Evolutionary conservation across 176 grass and related monocot species (phyloP).

Genomic region (Musa troglodytarum): DNA sequence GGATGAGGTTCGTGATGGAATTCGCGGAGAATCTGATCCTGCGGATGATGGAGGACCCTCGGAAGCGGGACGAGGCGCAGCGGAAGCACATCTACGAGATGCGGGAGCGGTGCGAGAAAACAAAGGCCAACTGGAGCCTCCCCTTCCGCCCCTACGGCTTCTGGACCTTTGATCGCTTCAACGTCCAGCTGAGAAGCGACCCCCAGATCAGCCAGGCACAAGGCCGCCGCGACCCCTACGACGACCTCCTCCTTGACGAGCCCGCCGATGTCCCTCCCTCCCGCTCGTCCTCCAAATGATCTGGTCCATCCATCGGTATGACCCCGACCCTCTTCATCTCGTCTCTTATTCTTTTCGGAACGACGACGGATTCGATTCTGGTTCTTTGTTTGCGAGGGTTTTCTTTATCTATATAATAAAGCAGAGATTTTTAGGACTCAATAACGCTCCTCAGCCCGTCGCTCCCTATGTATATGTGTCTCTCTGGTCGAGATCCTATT

Average conservation of each 20-base stretch:
- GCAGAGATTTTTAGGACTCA: too few relatives aligned
- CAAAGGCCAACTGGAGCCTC: constrained; percentile 79
- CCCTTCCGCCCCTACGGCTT: constrained; percentile 90
- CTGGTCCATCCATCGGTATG: neutral
- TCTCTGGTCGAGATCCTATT: too few relatives aligned
- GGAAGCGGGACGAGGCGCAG: constrained; percentile 60
- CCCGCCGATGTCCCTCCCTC: constrained; percentile 9
- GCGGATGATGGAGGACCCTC: constrained; percentile 86
- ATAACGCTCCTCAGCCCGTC: too few relatives aligned
- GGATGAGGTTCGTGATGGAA: constrained; percentile 95
- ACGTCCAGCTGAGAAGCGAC: constrained; percentile 67
- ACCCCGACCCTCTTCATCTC: too few relatives aligned
- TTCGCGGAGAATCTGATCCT: constrained; percentile 97
- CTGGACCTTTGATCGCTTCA: constrained; percentile 97
- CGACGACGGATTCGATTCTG: too few relatives aligned
- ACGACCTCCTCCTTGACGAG: constrained; percentile 56
- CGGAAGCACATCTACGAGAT: constrained; percentile 72
- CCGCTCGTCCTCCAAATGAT: constrained; percentile 10
- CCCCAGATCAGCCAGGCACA: constrained; percentile 68
- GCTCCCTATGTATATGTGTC: too few relatives aligned
- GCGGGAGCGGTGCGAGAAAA: constrained; percentile 71
- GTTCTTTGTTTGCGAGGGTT: too few relatives aligned
- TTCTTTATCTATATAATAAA: too few relatives aligned
- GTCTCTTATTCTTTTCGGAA: too few relatives aligned
- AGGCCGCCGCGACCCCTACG: constrained; percentile 94